phyloP scores from a whole-genome alignment of 495 filamentous ascomycete species.

The Lepraria neglecta region DNA sequence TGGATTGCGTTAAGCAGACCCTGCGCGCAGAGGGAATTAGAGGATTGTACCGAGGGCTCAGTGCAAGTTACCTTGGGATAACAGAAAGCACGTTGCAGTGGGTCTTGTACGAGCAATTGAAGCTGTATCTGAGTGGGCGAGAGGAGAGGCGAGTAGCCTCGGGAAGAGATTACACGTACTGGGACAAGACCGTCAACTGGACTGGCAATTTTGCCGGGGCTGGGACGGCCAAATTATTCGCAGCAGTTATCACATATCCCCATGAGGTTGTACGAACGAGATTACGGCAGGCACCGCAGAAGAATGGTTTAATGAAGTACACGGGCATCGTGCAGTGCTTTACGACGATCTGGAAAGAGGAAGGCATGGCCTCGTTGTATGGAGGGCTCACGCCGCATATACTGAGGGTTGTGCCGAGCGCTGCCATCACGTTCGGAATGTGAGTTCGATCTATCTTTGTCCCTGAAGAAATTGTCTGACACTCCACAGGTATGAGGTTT shows the following conservation, averaged over 20 bases:
- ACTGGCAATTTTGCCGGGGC: conserved; percentile 46
- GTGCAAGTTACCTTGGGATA: conserved; percentile 51
- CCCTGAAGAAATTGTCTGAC: conserved; percentile 3
- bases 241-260: conserved; percentile 52
- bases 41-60: conserved; percentile 51
- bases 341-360: conserved; percentile 47
- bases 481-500: conserved; percentile 53
- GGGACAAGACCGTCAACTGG: conserved; percentile 46
- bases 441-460: conserved; percentile 30
- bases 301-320: conserved; percentile 46
- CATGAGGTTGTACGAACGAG: conserved; percentile 54
- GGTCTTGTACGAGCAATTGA: conserved; percentile 55
- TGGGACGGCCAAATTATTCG: conserved; percentile 50
- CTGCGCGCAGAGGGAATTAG: conserved; percentile 47
- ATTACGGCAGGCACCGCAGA: conserved; percentile 47
- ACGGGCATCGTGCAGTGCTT: conserved; percentile 52
- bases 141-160: conserved; percentile 36
- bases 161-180: conserved; percentile 35
- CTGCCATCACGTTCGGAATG: conserved; percentile 91
- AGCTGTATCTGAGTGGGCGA: conserved; percentile 40
- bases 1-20: conserved; percentile 50
- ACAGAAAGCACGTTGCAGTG: conserved; percentile 52
- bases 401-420: conserved; percentile 65
- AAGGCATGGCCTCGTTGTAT: conserved; percentile 51
- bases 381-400: conserved; percentile 55